Base-by-base conservation (phyloP, 2,329 filamentous ascomycete species). In the Pestalotiopsis sp. region DNA sequence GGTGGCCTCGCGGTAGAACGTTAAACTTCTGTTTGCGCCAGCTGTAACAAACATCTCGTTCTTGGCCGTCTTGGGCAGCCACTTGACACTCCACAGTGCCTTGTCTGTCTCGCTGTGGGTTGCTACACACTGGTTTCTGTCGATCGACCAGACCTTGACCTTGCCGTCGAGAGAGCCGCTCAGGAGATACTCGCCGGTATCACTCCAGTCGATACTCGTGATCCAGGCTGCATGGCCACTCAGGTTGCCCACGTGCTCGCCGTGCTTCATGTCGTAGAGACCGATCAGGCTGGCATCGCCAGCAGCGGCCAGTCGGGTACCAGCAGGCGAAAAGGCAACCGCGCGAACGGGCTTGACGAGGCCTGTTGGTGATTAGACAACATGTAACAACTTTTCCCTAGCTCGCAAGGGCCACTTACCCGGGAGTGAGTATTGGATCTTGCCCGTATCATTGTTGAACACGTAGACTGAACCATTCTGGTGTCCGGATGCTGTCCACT, bases 81-180 rank as follows among this genome's bases (percentile, higher is more conserved):
- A 97, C 76, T 90, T 91, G 36, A 95, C 93, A 67, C 90, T 89
- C 92, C 95, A 98, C 2, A 98, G 78, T 0, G 91, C 88, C 80
- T 93, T 92, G 71, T 95, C 95, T 5, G 93, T 94, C 82, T 98
- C 95, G 68, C 92, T 95, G 78, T 97, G 94, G 11, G 96, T 99
- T 13, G 95, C 94, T 59, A 99, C 96, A 77, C 96, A 98, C 4
- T 87, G 86, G 68, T 90, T 88, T 41, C 91, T 88, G 75, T 97
- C 94, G 69, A 98, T 88, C 38, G 93, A 95, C 96, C 96, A 99
- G 38, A 98, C 93, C 81, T 97, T 98, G 70, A 93, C 93, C 80
- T 97, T 98, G 49, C 96, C 95, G 77, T 98, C 95, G 79, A 97
- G 94, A 1, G 92, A 90, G 62, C 94, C 93, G 76, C 92, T 97